Base-by-base conservation (phyloP, 1,284 basidiomycete genomes). In the Rugosomyces carneus region DNA sequence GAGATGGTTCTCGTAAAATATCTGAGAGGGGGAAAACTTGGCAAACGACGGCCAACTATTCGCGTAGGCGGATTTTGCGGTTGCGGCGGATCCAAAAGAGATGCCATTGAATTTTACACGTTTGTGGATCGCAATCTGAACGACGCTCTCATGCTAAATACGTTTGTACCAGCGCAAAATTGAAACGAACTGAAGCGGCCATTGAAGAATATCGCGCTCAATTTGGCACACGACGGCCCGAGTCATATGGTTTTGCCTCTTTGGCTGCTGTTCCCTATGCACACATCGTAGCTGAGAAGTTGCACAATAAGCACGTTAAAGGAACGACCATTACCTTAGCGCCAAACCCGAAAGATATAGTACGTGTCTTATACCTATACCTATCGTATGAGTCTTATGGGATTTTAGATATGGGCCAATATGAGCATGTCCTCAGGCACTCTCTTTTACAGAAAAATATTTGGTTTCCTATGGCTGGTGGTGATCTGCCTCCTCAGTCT, bases 221-320 rank as follows among this genome's bases (percentile, higher is more conserved):
- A 51, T 84, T 90, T 49, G 81, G 87, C 58, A 74, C 71, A 9
- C 75, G 80, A 49, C 84, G 85, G 61, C 76, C 89, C 1, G 89
- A 94, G 66, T 89, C 79, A 60, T 94, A 93, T 63, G 92, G 90
- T 13, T 94, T 94, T 61, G 90, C 92, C 2, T 92, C 89, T n/a
- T 86, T 95, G 80, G 91, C 89, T 38, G 84, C 91, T 0, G 87
- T 94, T 7, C 83, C 89, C 0, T 93, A 92, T 57, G 91, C 93
- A 0, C 89, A 93, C 55, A 76, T 85, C 37, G 89, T 91, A n/a
- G 89, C 85, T 1, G 78, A 80, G 53, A 68, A 81, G 53, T 69
- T 91, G 38, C 64, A 67, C 31, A 66, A 67, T 48, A 90, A 90
- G 59, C 75, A 74, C 50, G 78, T 84, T 4, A 84, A 84, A 55